Evolutionary conservation across 257 asterid genomes (phyloP).

Genomic region (Solanum microdontum): DNA sequence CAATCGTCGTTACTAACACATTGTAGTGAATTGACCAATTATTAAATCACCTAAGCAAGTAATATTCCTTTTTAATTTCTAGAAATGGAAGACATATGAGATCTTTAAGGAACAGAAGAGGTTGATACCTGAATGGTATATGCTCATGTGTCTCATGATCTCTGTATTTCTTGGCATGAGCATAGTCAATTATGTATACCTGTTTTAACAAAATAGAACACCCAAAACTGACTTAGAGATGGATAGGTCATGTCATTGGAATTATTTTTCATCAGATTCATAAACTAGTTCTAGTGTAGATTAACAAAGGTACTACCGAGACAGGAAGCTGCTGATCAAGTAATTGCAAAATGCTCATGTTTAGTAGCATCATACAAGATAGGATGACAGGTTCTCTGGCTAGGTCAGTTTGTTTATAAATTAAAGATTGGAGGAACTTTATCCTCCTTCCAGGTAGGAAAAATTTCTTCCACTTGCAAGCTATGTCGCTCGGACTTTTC

Average conservation of each 20-base stretch:
- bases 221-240: not conserved
- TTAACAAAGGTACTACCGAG: not conserved
- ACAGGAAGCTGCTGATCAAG: not conserved
- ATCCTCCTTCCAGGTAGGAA: not conserved
- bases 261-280: not conserved
- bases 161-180: conserved; percentile 85
- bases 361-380: not conserved
- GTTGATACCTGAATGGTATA: conserved; percentile 78
- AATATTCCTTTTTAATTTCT: not conserved
- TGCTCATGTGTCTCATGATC: conserved; percentile 88
- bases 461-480: not conserved
- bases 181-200: conserved; percentile 90
- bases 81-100: not conserved
- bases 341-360: not conserved
- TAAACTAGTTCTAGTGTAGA: not conserved
- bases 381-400: not conserved
- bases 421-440: not conserved
- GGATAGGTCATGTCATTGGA: not conserved
- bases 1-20: not conserved
- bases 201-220: conserved; percentile 15
- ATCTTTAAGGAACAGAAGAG: not conserved
- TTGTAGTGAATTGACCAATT: not conserved
- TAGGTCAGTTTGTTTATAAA: not conserved
- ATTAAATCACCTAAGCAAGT: not conserved
- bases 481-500: not conserved